Percentiles rank a stretch among this genome's conserved stretches.
Conservation (phyloP, 2,329 filamentous ascomycete genomes). For the Sphaerostilbella broomeana region DNA sequence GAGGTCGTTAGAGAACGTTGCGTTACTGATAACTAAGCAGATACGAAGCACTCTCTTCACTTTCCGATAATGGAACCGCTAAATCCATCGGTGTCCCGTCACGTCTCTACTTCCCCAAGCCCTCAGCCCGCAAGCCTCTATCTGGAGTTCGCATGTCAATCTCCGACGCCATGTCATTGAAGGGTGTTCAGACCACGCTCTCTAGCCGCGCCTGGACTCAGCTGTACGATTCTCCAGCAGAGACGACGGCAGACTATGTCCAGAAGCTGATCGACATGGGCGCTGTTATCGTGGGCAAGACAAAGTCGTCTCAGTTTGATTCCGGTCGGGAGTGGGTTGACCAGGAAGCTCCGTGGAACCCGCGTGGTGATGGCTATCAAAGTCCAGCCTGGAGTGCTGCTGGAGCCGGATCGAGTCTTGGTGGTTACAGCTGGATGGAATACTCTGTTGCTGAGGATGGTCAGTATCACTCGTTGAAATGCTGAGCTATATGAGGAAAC, state of each 20-base stretch:
- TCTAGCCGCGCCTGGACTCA: constrained; percentile 54
- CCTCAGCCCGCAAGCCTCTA: constrained; percentile 26
- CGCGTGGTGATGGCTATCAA: constrained; percentile 42
- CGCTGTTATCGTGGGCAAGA: constrained; percentile 49
- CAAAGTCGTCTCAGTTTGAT: constrained; percentile 43
- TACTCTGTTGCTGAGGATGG: constrained; percentile 31
- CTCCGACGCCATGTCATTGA: constrained; percentile 27
- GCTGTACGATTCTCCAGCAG: constrained; percentile 39
- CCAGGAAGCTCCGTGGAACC: constrained; percentile 35
- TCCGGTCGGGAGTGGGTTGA: constrained; percentile 37
- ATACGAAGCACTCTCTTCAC: constrained; percentile 25
- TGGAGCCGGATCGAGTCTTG: constrained; percentile 33
- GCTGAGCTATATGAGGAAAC: background rate
- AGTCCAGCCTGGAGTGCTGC: constrained; percentile 27
- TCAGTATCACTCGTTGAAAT: constrained; percentile 19
- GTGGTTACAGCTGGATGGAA: constrained; percentile 37
- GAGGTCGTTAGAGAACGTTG: too few relatives aligned
- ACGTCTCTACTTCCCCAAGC: constrained; percentile 26
- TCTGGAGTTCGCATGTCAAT: constrained; percentile 32
- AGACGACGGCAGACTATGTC: constrained; percentile 42
- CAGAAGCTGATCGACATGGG: constrained; percentile 54
- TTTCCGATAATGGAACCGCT: constrained; percentile 21
- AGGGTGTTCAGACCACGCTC: constrained; percentile 48
- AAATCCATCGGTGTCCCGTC: constrained; percentile 33
- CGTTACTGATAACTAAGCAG: constrained; percentile 18